Conservation (phyloP, 1,284 basidiomycete genomes). For the Trichosporon sp. region DNA sequence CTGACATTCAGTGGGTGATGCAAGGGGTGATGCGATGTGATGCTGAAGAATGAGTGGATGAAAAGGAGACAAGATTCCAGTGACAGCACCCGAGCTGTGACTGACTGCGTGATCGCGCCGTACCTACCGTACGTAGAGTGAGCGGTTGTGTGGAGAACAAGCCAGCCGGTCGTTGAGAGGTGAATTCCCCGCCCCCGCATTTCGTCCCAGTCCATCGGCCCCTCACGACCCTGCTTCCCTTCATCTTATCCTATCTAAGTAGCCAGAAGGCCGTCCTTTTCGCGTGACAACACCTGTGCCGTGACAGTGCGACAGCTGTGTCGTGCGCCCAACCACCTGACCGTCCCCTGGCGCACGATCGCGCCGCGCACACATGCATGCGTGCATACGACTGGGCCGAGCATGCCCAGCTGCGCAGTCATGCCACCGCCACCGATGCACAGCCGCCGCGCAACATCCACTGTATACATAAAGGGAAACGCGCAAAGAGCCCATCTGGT, state of each 20-base stretch:
- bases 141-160: no score
- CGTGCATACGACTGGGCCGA: neutral
- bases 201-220: neutral
- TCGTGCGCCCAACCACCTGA: neutral
- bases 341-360: neutral
- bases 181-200: neutral
- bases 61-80: neutral
- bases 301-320: no score
- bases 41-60: neutral
- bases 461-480: conserved; percentile 3
- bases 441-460: neutral
- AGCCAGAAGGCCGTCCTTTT: neutral
- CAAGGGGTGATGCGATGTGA: neutral
- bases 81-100: neutral
- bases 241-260: conserved; percentile 5
- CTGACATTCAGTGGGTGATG: conserved; percentile 1
- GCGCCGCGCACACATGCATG: neutral
- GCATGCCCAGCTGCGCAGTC: neutral
- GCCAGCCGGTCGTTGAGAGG: neutral
- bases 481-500: conserved; percentile 1
- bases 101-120: neutral
- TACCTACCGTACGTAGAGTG: no score
- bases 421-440: neutral
- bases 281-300: neutral
- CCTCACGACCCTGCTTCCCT: conserved; percentile 1